Conservation (phyloP, 73 alveolate genomes). For the Paramecium sexaurelia region DNA sequence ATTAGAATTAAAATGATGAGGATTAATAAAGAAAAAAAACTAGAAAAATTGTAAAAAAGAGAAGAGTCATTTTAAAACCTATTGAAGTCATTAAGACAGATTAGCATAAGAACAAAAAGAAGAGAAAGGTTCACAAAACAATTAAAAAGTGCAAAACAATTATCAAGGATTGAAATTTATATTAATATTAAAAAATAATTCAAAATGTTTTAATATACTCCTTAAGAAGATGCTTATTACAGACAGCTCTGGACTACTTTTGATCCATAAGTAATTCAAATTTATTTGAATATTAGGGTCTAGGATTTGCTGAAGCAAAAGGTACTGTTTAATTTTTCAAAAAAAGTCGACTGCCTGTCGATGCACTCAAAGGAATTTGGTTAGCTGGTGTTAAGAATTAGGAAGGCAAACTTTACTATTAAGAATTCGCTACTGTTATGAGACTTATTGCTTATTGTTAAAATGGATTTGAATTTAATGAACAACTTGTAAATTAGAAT, state of each 20-base stretch:
- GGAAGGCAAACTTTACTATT: background rate
- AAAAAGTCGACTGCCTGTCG: background rate
- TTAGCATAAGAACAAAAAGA: background rate
- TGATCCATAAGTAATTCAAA: slow-evolving; percentile 13
- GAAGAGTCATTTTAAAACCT: background rate
- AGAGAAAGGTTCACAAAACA: background rate
- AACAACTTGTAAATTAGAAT: background rate
- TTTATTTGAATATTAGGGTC: background rate
- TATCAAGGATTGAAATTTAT: background rate
- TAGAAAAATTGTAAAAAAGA: background rate
- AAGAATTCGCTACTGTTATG: background rate
- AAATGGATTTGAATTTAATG: slow-evolving; percentile 40
- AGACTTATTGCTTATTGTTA: slow-evolving; percentile 28
- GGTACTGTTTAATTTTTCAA: slow-evolving; percentile 38
- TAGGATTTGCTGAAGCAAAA: slow-evolving; percentile 10
- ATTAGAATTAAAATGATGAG: background rate
- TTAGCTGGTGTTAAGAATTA: background rate
- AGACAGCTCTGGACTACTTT: background rate
- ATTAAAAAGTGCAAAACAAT: background rate
- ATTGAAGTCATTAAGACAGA: background rate
- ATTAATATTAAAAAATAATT: background rate
- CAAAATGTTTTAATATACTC: background rate
- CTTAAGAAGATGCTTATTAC: background rate
- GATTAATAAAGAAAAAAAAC: background rate
- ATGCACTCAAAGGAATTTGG: background rate